Evolutionary conservation across 2,329 filamentous ascomycete species (phyloP), one percentile per base, ranked within the genome.

Genomic region (Chaetomium olivaceum): DNA sequence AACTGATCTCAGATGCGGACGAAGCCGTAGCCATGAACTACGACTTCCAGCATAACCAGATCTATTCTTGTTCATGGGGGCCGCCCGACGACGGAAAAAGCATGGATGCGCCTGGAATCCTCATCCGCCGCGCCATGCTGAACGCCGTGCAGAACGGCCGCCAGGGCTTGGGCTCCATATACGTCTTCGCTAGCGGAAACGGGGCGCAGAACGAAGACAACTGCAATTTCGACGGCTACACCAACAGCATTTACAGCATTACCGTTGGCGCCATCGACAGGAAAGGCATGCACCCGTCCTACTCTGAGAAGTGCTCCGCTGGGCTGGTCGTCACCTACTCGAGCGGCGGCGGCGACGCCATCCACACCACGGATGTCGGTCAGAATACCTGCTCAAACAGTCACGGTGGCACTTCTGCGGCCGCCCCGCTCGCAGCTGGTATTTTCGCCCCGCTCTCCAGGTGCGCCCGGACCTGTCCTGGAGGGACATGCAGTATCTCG

Each of bases 221-320:
- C 79, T 99, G 95, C 84, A 99, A 99, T 77, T 99, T 99, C 76
- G 95, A 99, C 75, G 95, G 95, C 48, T 99, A 99, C 79, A 99
- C 95, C 66, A 99, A 99, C 81, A 97, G 93, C 76, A 99, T 99
- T 73, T 99, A 98, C 83, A 97, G 93, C 76, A 95, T 99, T 72
- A 97, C 93, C 0, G 93, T 99, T 21, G 95, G 95, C 46, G 94
- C 94, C 39, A 90, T 99, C 68, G 93, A 97, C 76, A 85, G 92
- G 66, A 88, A 90, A 71, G 93, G 94, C 48, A 79, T 86, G n/a
- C 94, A 98, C 75, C 93, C 95, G 0, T 95, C 94, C 77, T 99
- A 99, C 78, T 97, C 94, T 0, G 95, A 99, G 78, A 90, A 92
- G 68, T 99, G 95, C 80, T 97, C 94, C 3, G 95, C 95, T 25